Evolutionary conservation across 2,329 filamentous ascomycete genomes (phyloP).

Genomic region (Cryphonectria carpinicola): DNA sequence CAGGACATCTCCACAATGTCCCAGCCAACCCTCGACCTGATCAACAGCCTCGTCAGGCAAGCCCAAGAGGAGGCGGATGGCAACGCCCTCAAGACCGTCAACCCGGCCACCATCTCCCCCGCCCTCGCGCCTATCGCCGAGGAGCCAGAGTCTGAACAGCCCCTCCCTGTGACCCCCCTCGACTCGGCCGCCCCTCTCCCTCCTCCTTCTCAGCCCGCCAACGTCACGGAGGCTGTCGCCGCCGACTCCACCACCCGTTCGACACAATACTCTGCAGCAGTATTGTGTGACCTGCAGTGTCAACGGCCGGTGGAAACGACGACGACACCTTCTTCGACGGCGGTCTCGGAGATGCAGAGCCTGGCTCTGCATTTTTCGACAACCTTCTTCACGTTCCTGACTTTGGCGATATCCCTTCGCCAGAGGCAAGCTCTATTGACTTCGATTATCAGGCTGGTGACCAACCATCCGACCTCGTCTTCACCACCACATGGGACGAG

Average conservation of each 20-base stretch:
- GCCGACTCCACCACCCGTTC: conserved; percentile 69
- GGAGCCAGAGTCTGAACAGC: conserved; percentile 35
- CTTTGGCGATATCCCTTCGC: conserved; percentile 55
- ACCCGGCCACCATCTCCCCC: conserved; percentile 65
- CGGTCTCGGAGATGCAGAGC: conserved; percentile 55
- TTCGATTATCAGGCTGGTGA: conserved; percentile 70
- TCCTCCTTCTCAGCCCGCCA: conserved; percentile 23
- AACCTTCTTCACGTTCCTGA: conserved; percentile 54
- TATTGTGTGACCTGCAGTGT: conserved; percentile 99
- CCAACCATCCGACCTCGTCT: conserved; percentile 34
- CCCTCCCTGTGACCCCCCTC: conserved; percentile 35
- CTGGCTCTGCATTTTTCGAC: conserved; percentile 63
- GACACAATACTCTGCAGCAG: conserved; percentile 99
- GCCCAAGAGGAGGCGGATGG: conserved; percentile 43
- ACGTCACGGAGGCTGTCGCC: conserved; percentile 34
- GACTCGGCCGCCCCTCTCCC: conserved; percentile 31
- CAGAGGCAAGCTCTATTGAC: conserved; percentile 68
- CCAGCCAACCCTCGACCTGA: conserved; percentile 34
- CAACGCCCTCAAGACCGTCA: conserved; percentile 49
- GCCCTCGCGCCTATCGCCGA: conserved; percentile 58
- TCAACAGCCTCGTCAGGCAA: conserved; percentile 49
- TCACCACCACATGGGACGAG: conserved; percentile 38
- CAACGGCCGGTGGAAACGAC: conserved; percentile 72
- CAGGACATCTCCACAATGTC: conserved; percentile 14
- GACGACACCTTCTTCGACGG: conserved; percentile 45